Base-by-base conservation (phyloP, 2,329 filamentous ascomycete species). In the Lachnum nothofagi region DNA sequence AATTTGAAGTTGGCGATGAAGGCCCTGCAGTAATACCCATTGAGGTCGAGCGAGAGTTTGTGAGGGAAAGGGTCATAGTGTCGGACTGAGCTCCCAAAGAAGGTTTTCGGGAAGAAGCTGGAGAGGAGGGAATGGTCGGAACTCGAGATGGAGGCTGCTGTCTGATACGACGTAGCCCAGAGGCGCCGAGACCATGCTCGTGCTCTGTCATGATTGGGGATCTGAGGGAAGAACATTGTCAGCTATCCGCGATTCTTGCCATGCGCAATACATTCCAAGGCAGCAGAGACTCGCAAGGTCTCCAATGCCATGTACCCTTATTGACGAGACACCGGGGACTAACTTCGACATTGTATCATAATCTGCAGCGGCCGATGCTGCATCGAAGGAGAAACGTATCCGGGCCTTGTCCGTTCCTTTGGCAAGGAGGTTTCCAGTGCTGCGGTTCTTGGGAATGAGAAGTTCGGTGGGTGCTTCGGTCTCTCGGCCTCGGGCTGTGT, bases 131-230 rank as follows among this genome's bases (percentile, higher is more conserved):
- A 51, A 85, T 69, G 23, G 85, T 85, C 48, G 85, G 76, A 44
- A 78, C 75, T 66, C 84, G 77, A 48, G 80, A 73, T 33, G 81
- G 78, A 52, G 86, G 85, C 63, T 90, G 85, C 69, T 96, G 91
- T 67, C 93, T 87, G 68, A 98, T 98, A 63, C 93, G 86, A 66
- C 91, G 86, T 64, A 98, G 78, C 58, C 93, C 91, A 48, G 89
- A 94, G 38, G 85, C 78, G 46, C 88, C 88, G 55, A 93, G 72
- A 60, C 88, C 88, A 75, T 93, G 87, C 64, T 95, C 90, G 70
- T 91, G 88, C 69, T 91, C 90, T 57, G 82, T 77, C 66, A 94
- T 79, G 65, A 95, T 79, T 63, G 89, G 82, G 63, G 88, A 88
- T 74, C 88, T 94, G 67, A 54, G 53, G 54, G 48, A 52, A 51